These are phyloP conservation scores for Chenopodium suecicum DNA, from an alignment of 148 eudicot genomes.

Conservation along the genomic window DNA sequence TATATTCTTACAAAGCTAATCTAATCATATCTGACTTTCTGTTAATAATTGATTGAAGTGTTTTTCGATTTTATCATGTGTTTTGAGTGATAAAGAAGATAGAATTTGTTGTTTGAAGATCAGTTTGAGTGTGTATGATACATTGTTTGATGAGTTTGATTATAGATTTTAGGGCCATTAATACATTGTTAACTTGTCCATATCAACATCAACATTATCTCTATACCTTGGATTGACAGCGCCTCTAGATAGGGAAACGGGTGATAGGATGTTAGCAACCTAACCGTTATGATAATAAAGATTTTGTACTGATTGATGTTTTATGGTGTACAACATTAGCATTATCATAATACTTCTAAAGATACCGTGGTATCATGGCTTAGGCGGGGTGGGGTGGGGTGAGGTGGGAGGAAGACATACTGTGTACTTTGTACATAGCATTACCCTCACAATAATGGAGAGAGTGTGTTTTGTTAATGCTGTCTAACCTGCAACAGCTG, in stretches of 20 bases:
- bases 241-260: background rate
- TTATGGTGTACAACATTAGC: background rate
- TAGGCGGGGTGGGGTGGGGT: background rate
- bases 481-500: background rate
- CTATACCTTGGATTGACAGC: background rate
- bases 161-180: background rate
- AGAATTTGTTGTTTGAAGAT: background rate
- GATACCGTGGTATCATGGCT: background rate
- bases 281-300: too few relatives aligned
- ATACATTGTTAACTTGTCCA: background rate
- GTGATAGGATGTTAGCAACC: background rate
- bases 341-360: background rate
- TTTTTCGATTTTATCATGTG: background rate
- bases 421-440: too few relatives aligned
- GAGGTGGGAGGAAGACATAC: background rate
- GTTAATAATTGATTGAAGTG: too few relatives aligned
- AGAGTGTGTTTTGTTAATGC: background rate
- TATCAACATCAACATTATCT: background rate
- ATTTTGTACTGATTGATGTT: background rate
- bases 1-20: too few relatives aligned
- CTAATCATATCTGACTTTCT: too few relatives aligned
- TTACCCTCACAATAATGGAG: too few relatives aligned
- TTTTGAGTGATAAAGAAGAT: background rate
- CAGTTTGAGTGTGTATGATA: background rate
- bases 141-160: conserved; percentile 6